Base-by-base conservation (phyloP, 2,329 filamentous ascomycete genomes). In the Paraphaeosphaeria sporulosa region DNA sequence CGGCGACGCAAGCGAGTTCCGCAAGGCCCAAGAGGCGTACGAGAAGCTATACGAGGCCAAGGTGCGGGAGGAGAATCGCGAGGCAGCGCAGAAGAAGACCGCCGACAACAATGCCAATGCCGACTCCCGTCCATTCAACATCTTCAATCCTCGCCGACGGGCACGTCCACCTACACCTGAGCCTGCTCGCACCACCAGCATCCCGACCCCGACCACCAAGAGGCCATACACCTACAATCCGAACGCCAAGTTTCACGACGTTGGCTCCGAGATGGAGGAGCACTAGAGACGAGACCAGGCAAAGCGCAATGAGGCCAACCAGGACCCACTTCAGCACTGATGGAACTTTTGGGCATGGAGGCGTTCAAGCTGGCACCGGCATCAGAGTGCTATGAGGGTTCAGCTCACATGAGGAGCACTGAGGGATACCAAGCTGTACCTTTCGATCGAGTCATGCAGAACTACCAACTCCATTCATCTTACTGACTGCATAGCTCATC, bases 21-120 rank as follows among this genome's bases (percentile, higher is more conserved):
- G 61, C 3, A 50, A 56, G 12, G 59, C 19, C 6, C 65, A 59
- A 1, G 65, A 69, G 43, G 66, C 68, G 1, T 69, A 61, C 36
- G 59, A 64, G 12, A 60, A 59, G 19, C 60, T 69, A 3, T 53
- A 52, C 2, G 56, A 70, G 30, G n/a, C 38, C 17, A n/a, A 2
- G 30, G 30, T 32, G 30, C 4, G 30, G 30, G 38, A 40, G 9
- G 15, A 40, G 17, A 40, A n/a, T 13, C 15, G 17, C 38, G 7
- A 40, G 17, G 17, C 17, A 17, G 19, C 17, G 30, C 10, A 32
- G 4, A 32, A 32, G 10, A 32, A 8, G 30, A 30, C 27, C 27
- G 8, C 27, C 27, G 27, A 4, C 27, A 32, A 8, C 30, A 12
- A 32, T 19, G 9, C 15, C n/a, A 0, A 40, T 17, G 7, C 15